A percentile compares a stretch with the other conserved stretches of the same genome.
Evolutionary conservation across 1,139 yeast species (phyloP).

Genomic region (Zhuliangozyma parablackwelliae): DNA sequence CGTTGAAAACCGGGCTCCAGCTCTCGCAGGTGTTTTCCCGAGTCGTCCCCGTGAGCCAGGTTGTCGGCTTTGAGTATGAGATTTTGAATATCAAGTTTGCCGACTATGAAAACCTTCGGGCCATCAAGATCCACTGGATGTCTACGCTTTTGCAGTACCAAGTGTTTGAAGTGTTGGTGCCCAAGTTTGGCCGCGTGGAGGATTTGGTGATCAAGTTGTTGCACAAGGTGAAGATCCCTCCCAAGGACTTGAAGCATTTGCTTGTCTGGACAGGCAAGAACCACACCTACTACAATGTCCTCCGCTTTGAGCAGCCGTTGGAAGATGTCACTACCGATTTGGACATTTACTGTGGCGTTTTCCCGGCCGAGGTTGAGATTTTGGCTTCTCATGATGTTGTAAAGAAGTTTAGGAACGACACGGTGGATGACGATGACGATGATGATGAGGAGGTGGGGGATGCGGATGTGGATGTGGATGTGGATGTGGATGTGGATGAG

Average conservation of each 20-base stretch:
- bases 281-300: slow-evolving; percentile 35
- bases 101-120: slow-evolving; percentile 73
- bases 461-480: not conserved
- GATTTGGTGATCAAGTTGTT: slow-evolving; percentile 57
- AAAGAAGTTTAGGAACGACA: slow-evolving; percentile 21
- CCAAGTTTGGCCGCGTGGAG: slow-evolving; percentile 52
- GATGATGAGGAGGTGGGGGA: too few relatives aligned
- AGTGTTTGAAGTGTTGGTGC: slow-evolving; percentile 63
- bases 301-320: slow-evolving; percentile 34
- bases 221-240: slow-evolving; percentile 49
- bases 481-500: slow-evolving; percentile 1
- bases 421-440: slow-evolving; percentile 16
- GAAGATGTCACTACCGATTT: slow-evolving; percentile 29
- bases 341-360: slow-evolving; percentile 40
- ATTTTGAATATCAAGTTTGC: slow-evolving; percentile 66
- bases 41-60: slow-evolving; percentile 42
- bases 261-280: slow-evolving; percentile 56
- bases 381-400: slow-evolving; percentile 36
- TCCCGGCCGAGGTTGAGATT: slow-evolving; percentile 43
- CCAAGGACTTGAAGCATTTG: slow-evolving; percentile 46
- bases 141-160: slow-evolving; percentile 62
- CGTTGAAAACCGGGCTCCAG: slow-evolving; percentile 39
- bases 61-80: slow-evolving; percentile 64
- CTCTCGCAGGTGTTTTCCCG: slow-evolving; percentile 48
- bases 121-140: slow-evolving; percentile 62